Evolutionary conservation across 2,329 filamentous ascomycete species (phyloP), one percentile per base, ranked within the genome.

Genomic region (Trichophyton schoenleinii): DNA sequence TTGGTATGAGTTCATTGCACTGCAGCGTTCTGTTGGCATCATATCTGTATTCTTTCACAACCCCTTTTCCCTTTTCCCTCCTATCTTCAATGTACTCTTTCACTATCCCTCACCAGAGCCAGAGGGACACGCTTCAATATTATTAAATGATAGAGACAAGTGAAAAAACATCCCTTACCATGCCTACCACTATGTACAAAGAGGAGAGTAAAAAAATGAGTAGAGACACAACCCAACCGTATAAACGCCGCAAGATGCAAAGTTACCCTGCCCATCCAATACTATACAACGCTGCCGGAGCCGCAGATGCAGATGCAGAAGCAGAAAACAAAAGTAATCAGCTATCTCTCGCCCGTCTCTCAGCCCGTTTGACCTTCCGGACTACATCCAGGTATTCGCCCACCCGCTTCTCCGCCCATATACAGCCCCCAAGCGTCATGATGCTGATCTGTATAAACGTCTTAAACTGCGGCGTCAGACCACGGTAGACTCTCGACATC

Each of bases 381-480:
- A 77, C 64, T 9, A 70, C 63, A n/a, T 78, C 72, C 63, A 78
- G 73, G 66, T 77, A 80, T 57, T 77, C 75, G 22, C 70, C 72
- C 44, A 79, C 74, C 48, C 76, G 68, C 63, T 70, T 71, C 69
- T 80, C 78, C 1, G 78, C 78, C 71, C 77, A 79, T 55, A 80
- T 74, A 64, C 73, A 77, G 1, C 77, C 78, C 7, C 78, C 78
- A 57, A 79, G 67, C 3, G 73, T 79, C 76, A 79, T 78, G 38
- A 68, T 71, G 3, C 73, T 73, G 34, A 80, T 72, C 63, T 80
- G 77, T 41, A 80, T 65, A 64, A 78, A 79, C 31, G 78, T 73
- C 64, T 79, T 79, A 68, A 78, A 80, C 63, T 79, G 78, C 52
- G 75, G 70, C 13, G 78, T 80, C 62, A 80, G 66, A 4, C 74